A percentile compares a stretch with the other conserved stretches of the same genome.
These are phyloP conservation scores for Vachellia pachyceras DNA, from an alignment of 306 rosid genomes.

Conservation along the genomic window DNA sequence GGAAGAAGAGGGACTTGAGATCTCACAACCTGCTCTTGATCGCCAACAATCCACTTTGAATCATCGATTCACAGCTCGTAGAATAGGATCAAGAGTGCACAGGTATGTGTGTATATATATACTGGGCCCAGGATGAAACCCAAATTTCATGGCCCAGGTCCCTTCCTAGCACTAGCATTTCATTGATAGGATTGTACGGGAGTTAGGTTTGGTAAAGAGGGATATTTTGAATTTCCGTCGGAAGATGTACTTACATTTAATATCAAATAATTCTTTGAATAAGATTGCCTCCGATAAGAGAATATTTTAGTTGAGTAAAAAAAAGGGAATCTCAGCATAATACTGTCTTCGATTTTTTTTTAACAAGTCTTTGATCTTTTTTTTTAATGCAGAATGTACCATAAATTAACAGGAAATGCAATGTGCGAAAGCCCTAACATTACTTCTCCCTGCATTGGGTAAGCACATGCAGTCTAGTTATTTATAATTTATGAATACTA, in stretches of 20 bases:
- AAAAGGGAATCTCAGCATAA: too few species aligned
- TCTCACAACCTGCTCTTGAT: conserved; percentile 98
- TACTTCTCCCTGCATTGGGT: conserved; percentile 86
- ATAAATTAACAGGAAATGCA: conserved; percentile 65
- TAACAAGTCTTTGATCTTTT: not conserved
- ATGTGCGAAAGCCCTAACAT: conserved; percentile 68
- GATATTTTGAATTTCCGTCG: too few species aligned
- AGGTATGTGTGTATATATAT: conserved; percentile 46
- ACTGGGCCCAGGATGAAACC: not conserved
- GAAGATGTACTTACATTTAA: too few species aligned
- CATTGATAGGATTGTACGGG: too few species aligned
- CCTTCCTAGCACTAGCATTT: too few species aligned
- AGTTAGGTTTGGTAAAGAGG: too few species aligned
- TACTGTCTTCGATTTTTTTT: too few species aligned
- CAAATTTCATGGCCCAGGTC: not conserved
- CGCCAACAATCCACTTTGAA: conserved; percentile 74
- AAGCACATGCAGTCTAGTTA: conserved; percentile 29
- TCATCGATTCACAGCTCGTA: conserved; percentile 76
- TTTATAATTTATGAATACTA: not conserved
- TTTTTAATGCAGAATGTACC: conserved; percentile 73
- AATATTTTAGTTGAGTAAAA: too few species aligned
- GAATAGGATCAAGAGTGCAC: conserved; percentile 70
- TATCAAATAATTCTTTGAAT: too few species aligned
- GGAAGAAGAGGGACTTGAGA: conserved; percentile 84
- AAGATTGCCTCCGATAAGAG: too few species aligned